These are phyloP conservation scores for Fusarium sp. DNA, from an alignment of 2,329 filamentous ascomycete species.

Conservation along the genomic window DNA sequence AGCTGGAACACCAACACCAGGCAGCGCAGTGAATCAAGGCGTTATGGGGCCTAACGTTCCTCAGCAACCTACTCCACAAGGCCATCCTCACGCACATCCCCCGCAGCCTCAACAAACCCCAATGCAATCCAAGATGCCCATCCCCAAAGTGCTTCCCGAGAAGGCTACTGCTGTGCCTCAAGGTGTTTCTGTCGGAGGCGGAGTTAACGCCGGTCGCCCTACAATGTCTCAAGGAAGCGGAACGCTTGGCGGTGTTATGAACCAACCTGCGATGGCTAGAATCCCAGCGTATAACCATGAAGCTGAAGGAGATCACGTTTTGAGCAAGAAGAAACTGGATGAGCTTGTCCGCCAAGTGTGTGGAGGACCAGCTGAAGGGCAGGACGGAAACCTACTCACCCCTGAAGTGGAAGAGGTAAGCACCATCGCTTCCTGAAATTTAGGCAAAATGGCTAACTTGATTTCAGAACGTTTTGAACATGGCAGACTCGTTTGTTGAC, in stretches of 20 bases:
- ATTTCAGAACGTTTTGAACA: conserved; percentile 81
- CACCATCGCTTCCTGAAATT: neutral
- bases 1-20: conserved; percentile 48
- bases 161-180: conserved; percentile 76
- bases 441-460: conserved; percentile 31
- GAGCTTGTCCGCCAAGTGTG: conserved; percentile 95
- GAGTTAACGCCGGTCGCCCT: conserved; percentile 75
- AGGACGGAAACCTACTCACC: conserved; percentile 80
- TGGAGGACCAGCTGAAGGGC: conserved; percentile 78
- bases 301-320: conserved; percentile 88
- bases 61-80: conserved; percentile 50
- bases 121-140: conserved; percentile 76
- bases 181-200: conserved; percentile 77
- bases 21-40: conserved; percentile 48
- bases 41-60: conserved; percentile 50
- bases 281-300: conserved; percentile 88
- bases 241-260: conserved; percentile 83
- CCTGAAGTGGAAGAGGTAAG: conserved; percentile 95
- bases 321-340: conserved; percentile 98
- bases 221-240: conserved; percentile 84
- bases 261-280: conserved; percentile 85
- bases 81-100: conserved; percentile 63
- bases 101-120: conserved; percentile 55
- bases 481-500: conserved; percentile 96
- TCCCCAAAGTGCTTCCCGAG: conserved; percentile 80